Conservation (phyloP, 768 basidiomycete genomes). For the Tricholoma furcatifolium region DNA sequence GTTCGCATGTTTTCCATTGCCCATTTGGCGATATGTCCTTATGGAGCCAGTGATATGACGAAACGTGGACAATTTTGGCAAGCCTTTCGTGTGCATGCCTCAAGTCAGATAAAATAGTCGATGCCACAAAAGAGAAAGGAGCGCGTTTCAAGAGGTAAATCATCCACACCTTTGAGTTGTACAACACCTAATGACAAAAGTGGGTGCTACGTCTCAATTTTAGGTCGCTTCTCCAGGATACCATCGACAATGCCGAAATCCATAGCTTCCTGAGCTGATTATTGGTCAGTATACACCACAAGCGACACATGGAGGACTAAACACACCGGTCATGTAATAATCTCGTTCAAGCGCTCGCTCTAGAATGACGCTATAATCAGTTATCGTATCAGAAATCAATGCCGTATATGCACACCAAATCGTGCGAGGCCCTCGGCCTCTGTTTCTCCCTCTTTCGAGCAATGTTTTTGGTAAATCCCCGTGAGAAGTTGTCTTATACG, state of each 20-base stretch:
- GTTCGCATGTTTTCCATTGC: too few relatives aligned
- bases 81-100: too few relatives aligned
- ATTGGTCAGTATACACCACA: slow-evolving; percentile 13
- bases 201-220: slow-evolving; percentile 36
- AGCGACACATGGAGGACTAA: slow-evolving; percentile 5
- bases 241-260: slow-evolving; percentile 93
- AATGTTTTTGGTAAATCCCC: slow-evolving; percentile 87
- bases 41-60: too few relatives aligned
- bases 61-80: too few relatives aligned
- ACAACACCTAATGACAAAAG: neutral
- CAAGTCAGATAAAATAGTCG: too few relatives aligned
- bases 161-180: neutral
- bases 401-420: slow-evolving; percentile 59
- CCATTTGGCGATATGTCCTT: too few relatives aligned
- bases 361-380: slow-evolving; percentile 29
- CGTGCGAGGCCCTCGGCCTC: slow-evolving; percentile 64
- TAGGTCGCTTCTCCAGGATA: slow-evolving; percentile 78
- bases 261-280: slow-evolving; percentile 79
- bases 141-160: neutral
- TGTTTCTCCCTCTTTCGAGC: slow-evolving; percentile 63
- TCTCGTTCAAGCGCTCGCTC: slow-evolving; percentile 91
- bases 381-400: slow-evolving; percentile 8
- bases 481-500: slow-evolving; percentile 84
- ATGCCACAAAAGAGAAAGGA: too few relatives aligned
- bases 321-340: slow-evolving; percentile 89